Conservation (phyloP, 1,284 basidiomycete genomes). For the Uromyces viciae-fabae region DNA sequence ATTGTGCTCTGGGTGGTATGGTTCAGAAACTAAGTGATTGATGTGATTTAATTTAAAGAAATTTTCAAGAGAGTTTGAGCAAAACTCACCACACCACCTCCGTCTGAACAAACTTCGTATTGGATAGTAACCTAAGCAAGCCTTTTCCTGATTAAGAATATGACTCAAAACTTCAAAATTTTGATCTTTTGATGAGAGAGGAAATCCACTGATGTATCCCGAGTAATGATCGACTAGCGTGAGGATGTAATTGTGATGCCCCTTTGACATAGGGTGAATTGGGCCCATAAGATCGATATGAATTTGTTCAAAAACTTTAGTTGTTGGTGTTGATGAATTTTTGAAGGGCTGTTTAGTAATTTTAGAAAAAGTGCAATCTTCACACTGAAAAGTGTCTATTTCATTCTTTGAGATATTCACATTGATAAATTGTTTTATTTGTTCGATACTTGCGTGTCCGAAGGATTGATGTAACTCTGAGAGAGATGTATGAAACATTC, state of each 20-base stretch:
- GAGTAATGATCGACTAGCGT: neutral
- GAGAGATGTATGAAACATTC: too few relatives aligned
- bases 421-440: neutral
- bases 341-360: neutral
- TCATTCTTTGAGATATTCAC: neutral
- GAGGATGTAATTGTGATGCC: neutral
- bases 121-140: neutral
- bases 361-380: neutral
- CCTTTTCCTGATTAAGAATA: neutral
- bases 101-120: neutral
- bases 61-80: neutral
- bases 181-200: neutral
- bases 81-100: neutral
- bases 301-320: neutral
- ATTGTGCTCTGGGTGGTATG: neutral
- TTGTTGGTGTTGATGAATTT: neutral
- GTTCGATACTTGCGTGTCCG: neutral
- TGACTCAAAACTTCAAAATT: neutral
- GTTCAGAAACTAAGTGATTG: neutral
- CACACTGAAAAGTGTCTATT: neutral
- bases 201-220: neutral
- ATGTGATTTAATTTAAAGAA: neutral
- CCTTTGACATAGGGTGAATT: neutral
- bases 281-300: neutral
- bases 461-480: neutral